Evolutionary conservation across 169 alveolate genomes (phyloP).

Genomic region (Plasmodium yoelii): DNA sequence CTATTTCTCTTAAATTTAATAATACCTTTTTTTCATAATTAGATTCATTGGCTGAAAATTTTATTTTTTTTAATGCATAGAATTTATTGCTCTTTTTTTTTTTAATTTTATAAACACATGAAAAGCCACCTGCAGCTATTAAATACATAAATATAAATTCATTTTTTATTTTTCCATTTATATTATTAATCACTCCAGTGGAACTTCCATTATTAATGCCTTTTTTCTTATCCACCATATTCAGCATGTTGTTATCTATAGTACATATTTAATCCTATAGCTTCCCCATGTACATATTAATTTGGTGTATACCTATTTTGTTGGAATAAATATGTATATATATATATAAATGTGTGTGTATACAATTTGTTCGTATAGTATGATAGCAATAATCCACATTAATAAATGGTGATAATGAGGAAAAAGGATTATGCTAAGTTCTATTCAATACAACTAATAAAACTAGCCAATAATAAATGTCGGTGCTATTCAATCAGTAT

Average conservation of each 20-base stretch:
- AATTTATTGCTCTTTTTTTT: conserved; percentile 24
- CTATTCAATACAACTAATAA: no score
- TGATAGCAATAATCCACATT: no score
- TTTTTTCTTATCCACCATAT: background rate
- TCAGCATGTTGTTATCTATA: background rate
- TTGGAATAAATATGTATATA: no score
- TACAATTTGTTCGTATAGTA: no score
- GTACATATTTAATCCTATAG: background rate
- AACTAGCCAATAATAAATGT: no score
- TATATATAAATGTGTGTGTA: no score
- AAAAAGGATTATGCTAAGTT: no score
- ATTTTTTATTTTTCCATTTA: conserved; percentile 38
- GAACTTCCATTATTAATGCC: background rate
- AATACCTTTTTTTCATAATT: conserved; percentile 33
- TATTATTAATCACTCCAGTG: conserved; percentile 14
- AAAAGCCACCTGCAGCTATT: conserved; percentile 60
- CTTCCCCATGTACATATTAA: background rate
- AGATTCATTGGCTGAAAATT: conserved; percentile 31
- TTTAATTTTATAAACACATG: conserved; percentile 40
- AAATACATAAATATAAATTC: conserved; percentile 32
- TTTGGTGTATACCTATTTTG: no score
- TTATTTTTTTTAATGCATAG: conserved; percentile 48
- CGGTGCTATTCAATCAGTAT: no score
- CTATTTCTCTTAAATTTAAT: conserved; percentile 48
- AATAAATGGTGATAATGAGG: no score